Percentiles rank a stretch among this genome's conserved stretches.
phyloP scores from a whole-genome alignment of 2,329 filamentous ascomycete genomes.

The Diaporthe longicolla region DNA sequence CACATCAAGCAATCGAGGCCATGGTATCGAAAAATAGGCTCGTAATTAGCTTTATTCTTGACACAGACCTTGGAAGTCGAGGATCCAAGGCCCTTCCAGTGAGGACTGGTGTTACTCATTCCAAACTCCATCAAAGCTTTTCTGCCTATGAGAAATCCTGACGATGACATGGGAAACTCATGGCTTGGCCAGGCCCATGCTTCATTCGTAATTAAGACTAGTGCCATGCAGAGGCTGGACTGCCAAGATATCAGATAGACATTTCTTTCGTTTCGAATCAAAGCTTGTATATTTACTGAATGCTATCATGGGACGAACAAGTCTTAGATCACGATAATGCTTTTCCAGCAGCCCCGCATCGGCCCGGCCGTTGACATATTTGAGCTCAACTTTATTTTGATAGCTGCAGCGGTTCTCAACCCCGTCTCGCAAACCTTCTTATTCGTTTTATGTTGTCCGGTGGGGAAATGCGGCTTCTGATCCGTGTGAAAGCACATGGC shows the following conservation, averaged over 20 bases:
- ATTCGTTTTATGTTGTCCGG: not conserved
- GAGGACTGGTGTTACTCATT: not conserved
- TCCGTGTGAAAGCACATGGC: not conserved
- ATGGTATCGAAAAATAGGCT: too few species aligned
- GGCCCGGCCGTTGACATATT: not conserved
- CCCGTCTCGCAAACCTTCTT: not conserved
- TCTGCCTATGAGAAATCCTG: not conserved
- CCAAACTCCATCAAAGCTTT: not conserved
- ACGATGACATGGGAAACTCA: not conserved
- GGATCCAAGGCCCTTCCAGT: too few species aligned
- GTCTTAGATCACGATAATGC: not conserved
- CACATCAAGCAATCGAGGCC: not conserved
- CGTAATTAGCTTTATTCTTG: not conserved
- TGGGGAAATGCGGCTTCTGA: constrained; percentile 10
- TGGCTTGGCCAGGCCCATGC: not conserved
- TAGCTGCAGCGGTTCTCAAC: not conserved
- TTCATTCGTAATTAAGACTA: not conserved
- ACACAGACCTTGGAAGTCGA: not conserved
- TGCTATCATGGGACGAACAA: not conserved
- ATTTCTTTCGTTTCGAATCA: not conserved
- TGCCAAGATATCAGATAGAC: too few species aligned
- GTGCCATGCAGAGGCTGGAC: not conserved
- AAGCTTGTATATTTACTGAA: not conserved
- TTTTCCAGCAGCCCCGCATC: not conserved
- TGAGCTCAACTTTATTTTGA: not conserved